phyloP scores from a whole-genome alignment of 73 alveolate genomes.

The Symbiodinium pilosum region DNA sequence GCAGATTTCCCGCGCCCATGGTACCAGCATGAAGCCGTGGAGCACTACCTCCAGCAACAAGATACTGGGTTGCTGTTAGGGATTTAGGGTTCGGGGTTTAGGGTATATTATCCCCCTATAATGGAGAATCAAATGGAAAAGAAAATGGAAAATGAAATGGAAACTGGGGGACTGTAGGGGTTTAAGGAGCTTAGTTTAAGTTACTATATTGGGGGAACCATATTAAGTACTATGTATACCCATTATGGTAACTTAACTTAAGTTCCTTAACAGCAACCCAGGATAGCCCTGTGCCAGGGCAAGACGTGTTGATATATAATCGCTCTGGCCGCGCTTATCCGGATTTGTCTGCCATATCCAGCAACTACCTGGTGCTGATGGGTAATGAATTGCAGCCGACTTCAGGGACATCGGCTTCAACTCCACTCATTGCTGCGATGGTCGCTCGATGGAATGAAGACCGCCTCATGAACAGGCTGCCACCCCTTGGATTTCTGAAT shows the following conservation, averaged over 20 bases:
- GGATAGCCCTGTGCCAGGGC: too few relatives aligned
- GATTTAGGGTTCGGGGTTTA: too few relatives aligned
- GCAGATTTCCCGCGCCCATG: slow-evolving; percentile 76
- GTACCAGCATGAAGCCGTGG: slow-evolving; percentile 77
- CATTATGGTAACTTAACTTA: too few relatives aligned
- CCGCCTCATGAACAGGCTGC: slow-evolving; percentile 42
- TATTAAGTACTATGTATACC: too few relatives aligned
- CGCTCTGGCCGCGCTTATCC: slow-evolving; percentile 54
- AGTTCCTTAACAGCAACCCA: too few relatives aligned
- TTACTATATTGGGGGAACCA: too few relatives aligned
- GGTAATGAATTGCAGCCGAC: slow-evolving; percentile 48
- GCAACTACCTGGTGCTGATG: slow-evolving; percentile 76
- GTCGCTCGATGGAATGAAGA: slow-evolving; percentile 93
- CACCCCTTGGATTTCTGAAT: slow-evolving; percentile 70
- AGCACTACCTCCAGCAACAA: slow-evolving; percentile 36
- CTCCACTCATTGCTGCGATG: slow-evolving; percentile 77
- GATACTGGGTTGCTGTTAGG: slow-evolving; percentile 21
- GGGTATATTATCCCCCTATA: too few relatives aligned
- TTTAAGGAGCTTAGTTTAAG: too few relatives aligned
- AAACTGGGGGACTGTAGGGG: too few relatives aligned
- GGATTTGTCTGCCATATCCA: slow-evolving; percentile 69
- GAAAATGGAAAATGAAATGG: too few relatives aligned
- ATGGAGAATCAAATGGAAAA: too few relatives aligned
- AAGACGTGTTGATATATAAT: slow-evolving; percentile 15
- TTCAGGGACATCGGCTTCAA: slow-evolving; percentile 81